Conservation (phyloP, 176 grass and related monocot genomes). For the Triticum dicoccoides region DNA sequence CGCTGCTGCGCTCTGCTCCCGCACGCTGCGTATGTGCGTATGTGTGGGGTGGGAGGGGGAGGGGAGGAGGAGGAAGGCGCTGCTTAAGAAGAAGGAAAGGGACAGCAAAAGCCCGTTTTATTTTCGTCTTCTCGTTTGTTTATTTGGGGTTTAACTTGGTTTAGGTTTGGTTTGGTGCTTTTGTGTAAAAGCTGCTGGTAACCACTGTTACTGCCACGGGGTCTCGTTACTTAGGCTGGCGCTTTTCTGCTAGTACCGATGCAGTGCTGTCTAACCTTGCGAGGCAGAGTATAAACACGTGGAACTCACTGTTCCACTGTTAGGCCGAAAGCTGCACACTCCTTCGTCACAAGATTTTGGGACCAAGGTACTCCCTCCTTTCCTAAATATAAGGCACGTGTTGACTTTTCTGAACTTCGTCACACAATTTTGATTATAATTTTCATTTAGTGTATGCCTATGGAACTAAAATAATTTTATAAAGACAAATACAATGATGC, state of each 20-base stretch:
- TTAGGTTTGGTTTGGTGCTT: background rate
- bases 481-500: no score
- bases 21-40: background rate
- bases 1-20: background rate
- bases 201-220: background rate
- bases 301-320: background rate
- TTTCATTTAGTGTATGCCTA: no score
- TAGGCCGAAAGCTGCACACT: background rate
- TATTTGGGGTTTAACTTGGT: background rate
- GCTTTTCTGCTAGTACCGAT: no score
- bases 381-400: no score
- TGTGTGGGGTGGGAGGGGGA: background rate
- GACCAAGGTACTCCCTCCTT: no score
- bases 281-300: background rate
- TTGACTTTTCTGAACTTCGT: no score
- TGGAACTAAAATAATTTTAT: no score
- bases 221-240: background rate
- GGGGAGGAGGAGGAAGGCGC: background rate
- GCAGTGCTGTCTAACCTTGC: background rate
- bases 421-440: no score
- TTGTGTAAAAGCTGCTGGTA: background rate
- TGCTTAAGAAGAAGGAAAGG: slow-evolving; percentile 4
- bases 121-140: background rate
- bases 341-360: no score
- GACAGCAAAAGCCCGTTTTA: background rate